Conservation (phyloP, 2,329 filamentous ascomycete species). For the Microascus cirrosus region DNA sequence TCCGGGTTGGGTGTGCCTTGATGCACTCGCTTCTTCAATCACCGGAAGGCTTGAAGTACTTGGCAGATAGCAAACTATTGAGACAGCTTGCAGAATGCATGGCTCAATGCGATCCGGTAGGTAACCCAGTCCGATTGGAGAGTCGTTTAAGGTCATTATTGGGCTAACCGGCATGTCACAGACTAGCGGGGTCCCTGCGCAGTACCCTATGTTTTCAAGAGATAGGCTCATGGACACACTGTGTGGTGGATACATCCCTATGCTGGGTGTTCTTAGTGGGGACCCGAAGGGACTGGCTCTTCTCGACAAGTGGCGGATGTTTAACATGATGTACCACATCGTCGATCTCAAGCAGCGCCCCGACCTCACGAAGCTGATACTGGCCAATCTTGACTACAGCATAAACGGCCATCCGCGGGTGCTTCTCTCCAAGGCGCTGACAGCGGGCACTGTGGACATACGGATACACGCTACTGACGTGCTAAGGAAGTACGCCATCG, state of each 20-base stretch:
- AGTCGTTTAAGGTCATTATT: not conserved
- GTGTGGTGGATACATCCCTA: constrained; percentile 85
- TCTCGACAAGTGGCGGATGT: constrained; percentile 92
- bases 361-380: constrained; percentile 78
- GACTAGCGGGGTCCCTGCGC: constrained; percentile 65
- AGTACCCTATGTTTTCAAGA: constrained; percentile 78
- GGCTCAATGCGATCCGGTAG: constrained; percentile 83
- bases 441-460: constrained; percentile 81
- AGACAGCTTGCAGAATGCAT: constrained; percentile 92
- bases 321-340: constrained; percentile 99
- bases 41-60: constrained; percentile 69
- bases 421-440: constrained; percentile 86
- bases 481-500: constrained; percentile 73
- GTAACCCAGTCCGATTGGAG: constrained; percentile 9
- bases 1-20: constrained; percentile 78
- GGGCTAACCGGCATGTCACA: constrained; percentile 19
- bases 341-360: constrained; percentile 83
- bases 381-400: constrained; percentile 88
- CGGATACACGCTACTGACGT: constrained; percentile 82
- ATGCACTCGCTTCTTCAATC: constrained; percentile 81
- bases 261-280: constrained; percentile 77
- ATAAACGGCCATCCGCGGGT: constrained; percentile 82
- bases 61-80: constrained; percentile 85
- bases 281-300: constrained; percentile 77
- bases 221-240: constrained; percentile 79